Conservation (phyloP, 768 basidiomycete species). For the Trametes gibbosa region DNA sequence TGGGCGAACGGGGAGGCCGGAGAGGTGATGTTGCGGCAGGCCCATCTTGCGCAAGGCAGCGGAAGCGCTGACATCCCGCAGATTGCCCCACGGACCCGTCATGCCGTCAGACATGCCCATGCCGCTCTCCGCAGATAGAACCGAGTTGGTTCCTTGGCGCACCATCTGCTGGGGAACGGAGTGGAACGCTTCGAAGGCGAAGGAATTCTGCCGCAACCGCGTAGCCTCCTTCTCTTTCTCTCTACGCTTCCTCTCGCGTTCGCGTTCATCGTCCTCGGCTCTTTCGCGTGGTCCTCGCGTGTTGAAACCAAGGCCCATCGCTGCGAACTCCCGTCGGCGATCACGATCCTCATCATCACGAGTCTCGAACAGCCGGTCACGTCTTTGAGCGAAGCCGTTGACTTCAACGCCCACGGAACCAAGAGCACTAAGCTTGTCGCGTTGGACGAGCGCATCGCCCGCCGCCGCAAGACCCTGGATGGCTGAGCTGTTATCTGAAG, state of each 20-base stretch:
- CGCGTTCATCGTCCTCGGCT: slow-evolving; percentile 52
- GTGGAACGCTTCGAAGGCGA: slow-evolving; percentile 79
- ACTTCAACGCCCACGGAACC: slow-evolving; percentile 33
- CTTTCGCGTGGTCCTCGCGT: slow-evolving; percentile 61
- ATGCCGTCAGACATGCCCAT: slow-evolving; percentile 19
- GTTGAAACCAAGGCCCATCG: slow-evolving; percentile 28
- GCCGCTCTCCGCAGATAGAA: slow-evolving; percentile 32
- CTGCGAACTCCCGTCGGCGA: slow-evolving; percentile 39
- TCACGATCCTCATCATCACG: slow-evolving; percentile 51
- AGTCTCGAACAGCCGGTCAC: slow-evolving; percentile 27
- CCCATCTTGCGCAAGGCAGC: slow-evolving; percentile 30
- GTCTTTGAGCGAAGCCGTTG: slow-evolving; percentile 34
- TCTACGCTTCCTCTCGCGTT: slow-evolving; percentile 51
- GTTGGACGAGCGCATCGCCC: slow-evolving; percentile 19
- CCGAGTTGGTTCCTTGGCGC: slow-evolving; percentile 31
- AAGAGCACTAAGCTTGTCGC: slow-evolving; percentile 20
- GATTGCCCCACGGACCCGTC: slow-evolving; percentile 23
- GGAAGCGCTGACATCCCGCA: slow-evolving; percentile 27
- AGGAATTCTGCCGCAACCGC: slow-evolving; percentile 39
- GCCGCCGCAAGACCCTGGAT: slow-evolving; percentile 18
- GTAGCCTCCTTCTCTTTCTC: slow-evolving; percentile 53
- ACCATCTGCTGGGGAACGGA: slow-evolving; percentile 46
- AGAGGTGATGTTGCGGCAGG: slow-evolving; percentile 19
- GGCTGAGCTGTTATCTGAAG: slow-evolving; percentile 15
- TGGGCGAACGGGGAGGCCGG: slow-evolving; percentile 24